Evolutionary conservation across 257 asterid species (phyloP).

Genomic region (Salvia rosmarinus): DNA sequence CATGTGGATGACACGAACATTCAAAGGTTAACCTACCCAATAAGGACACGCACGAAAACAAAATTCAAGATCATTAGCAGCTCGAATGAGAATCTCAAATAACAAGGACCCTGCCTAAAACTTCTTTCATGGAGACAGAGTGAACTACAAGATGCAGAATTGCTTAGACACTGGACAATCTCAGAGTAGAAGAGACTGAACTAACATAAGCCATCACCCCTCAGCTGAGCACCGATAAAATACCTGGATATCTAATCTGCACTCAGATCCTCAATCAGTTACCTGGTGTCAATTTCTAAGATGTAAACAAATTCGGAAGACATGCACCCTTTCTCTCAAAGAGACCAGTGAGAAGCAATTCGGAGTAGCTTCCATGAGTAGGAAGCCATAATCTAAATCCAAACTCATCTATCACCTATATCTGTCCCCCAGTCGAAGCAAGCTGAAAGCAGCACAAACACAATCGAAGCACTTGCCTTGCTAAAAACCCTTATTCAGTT

Average conservation of each 20-base stretch:
- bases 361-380: conserved; percentile 24
- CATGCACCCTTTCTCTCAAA: background rate
- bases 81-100: conserved; percentile 12
- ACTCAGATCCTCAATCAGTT: conserved; percentile 3
- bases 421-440: background rate
- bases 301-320: background rate
- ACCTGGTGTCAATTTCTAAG: background rate
- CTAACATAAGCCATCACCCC: background rate
- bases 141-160: conserved; percentile 2
- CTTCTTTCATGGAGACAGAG: background rate
- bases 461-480: conserved; percentile 15
- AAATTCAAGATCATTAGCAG: conserved; percentile 7
- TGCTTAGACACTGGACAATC: background rate
- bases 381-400: background rate
- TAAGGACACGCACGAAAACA: background rate
- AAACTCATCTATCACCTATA: conserved; percentile 1
- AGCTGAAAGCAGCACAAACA: background rate
- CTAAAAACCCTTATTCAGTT: background rate
- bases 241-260: conserved; percentile 19
- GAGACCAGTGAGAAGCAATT: conserved; percentile 9
- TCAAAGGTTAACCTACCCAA: background rate
- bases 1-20: conserved; percentile 2
- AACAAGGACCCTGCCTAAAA: background rate
- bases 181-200: background rate
- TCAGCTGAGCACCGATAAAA: background rate